A percentile compares a stretch with the other conserved stretches of the same genome.
These are phyloP conservation scores for Margaritispora aquatica DNA, from an alignment of 495 filamentous ascomycete genomes.

Conservation along the genomic window DNA sequence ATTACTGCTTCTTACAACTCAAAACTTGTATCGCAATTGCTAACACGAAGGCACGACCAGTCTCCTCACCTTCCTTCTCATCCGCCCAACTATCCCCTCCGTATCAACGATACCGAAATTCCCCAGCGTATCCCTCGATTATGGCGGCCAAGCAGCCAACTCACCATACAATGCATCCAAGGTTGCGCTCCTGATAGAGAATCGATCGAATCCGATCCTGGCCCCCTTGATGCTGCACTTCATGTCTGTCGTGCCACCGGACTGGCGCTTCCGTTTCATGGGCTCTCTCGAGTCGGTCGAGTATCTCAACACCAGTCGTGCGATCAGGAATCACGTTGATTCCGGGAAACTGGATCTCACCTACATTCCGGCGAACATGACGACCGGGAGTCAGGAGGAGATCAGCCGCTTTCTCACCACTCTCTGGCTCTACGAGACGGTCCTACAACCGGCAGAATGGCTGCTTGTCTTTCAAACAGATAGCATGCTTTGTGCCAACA, in stretches of 20 bases:
- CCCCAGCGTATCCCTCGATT: slow-evolving; percentile 28
- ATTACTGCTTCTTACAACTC: not conserved
- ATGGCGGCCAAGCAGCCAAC: slow-evolving; percentile 17
- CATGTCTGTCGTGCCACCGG: slow-evolving; percentile 43
- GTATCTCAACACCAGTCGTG: slow-evolving; percentile 30
- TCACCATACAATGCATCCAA: slow-evolving; percentile 40
- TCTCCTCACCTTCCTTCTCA: slow-evolving; percentile 10
- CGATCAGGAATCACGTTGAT: slow-evolving; percentile 31
- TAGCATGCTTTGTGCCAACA: slow-evolving; percentile 44
- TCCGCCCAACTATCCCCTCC: slow-evolving; percentile 17
- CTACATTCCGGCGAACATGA: slow-evolving; percentile 38
- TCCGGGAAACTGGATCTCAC: slow-evolving; percentile 41
- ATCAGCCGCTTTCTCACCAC: slow-evolving; percentile 40
- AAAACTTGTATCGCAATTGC: not conserved
- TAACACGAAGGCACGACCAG: slow-evolving; percentile 2
- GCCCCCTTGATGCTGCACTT: slow-evolving; percentile 44
- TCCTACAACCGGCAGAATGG: slow-evolving; percentile 38
- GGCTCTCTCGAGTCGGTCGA: slow-evolving; percentile 33
- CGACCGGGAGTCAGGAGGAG: slow-evolving; percentile 35
- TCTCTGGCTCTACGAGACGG: slow-evolving; percentile 37
- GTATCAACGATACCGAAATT: slow-evolving; percentile 16
- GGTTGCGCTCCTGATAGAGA: slow-evolving; percentile 44
- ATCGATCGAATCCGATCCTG: slow-evolving; percentile 35
- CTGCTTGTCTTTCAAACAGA: slow-evolving; percentile 44
- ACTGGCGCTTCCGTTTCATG: slow-evolving; percentile 50